Evolutionary conservation across 352 stramenopile species (phyloP).

Genomic region (Paralagenidium karlingii): DNA sequence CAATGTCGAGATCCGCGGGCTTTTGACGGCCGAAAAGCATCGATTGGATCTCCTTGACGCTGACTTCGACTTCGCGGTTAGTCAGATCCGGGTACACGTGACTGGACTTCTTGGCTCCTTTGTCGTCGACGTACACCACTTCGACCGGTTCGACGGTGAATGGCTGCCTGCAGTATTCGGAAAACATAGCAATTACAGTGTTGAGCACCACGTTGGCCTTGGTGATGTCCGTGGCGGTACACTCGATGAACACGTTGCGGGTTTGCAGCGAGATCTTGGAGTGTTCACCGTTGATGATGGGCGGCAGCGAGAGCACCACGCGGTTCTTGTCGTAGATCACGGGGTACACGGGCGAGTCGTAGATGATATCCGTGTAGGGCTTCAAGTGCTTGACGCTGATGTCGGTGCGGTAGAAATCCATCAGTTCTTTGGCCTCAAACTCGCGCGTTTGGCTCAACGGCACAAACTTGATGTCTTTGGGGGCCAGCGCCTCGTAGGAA

Average conservation of each 20-base stretch:
- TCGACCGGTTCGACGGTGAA: slow-evolving; percentile 96
- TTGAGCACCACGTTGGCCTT: slow-evolving; percentile 99
- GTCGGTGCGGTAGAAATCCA: slow-evolving; percentile 95
- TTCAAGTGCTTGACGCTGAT: slow-evolving; percentile 96
- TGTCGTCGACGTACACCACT: slow-evolving; percentile 91
- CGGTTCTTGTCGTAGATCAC: slow-evolving; percentile 94
- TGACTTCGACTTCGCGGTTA: slow-evolving; percentile 78
- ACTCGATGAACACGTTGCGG: slow-evolving; percentile 99
- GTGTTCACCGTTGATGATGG: slow-evolving; percentile 98
- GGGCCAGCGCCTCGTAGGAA: slow-evolving; percentile 87
- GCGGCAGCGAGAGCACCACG: slow-evolving; percentile 95
- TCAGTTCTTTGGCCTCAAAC: slow-evolving; percentile 91
- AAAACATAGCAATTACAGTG: slow-evolving; percentile 99
- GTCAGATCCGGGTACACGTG: slow-evolving; percentile 90
- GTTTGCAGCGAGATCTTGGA: slow-evolving; percentile 95
- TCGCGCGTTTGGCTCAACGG: slow-evolving; percentile 85
- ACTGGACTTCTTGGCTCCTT: slow-evolving; percentile 15
- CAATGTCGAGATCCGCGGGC: slow-evolving; percentile 68
- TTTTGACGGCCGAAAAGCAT: slow-evolving; percentile 78
- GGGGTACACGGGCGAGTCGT: slow-evolving; percentile 97
- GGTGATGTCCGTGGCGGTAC: slow-evolving; percentile 98
- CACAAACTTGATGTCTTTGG: slow-evolving; percentile 94
- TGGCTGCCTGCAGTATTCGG: slow-evolving; percentile 92
- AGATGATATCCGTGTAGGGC: slow-evolving; percentile 99
- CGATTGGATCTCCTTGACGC: slow-evolving; percentile 79